Evolutionary conservation across 306 rosid species (phyloP).

Genomic region (Pyrus bretschneideri): DNA sequence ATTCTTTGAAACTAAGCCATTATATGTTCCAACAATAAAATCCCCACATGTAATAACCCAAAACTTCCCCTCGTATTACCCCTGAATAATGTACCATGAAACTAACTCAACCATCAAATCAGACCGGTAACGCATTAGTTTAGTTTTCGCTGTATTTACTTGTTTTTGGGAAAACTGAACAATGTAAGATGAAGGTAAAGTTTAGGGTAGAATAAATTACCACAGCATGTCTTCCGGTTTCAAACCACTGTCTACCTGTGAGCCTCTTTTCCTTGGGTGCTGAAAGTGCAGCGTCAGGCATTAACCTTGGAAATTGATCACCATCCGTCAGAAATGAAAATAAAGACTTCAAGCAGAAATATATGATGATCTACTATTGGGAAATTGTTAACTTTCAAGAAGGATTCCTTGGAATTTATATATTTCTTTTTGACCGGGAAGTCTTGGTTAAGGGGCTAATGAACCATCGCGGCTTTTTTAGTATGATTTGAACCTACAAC

Average conservation of each 20-base stretch:
- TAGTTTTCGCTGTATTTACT: not conserved
- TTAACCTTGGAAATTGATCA: slow-evolving; percentile 54
- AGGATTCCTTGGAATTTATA: not conserved
- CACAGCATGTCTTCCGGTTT: slow-evolving; percentile 69
- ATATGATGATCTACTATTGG: not conserved
- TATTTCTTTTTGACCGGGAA: not conserved
- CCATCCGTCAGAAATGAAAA: not conserved
- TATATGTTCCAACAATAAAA: not conserved
- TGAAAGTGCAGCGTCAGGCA: slow-evolving; percentile 89
- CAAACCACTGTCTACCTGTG: slow-evolving; percentile 94
- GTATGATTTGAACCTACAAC: not conserved
- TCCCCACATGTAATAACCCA: not conserved
- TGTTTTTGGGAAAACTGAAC: not conserved
- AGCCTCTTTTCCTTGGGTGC: slow-evolving; percentile 93
- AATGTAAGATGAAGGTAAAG: not conserved
- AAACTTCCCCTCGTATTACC: not conserved
- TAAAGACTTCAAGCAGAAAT: not conserved
- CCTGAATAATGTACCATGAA: not conserved
- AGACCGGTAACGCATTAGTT: not conserved
- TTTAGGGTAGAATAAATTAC: slow-evolving; percentile 25
- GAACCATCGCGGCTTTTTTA: not conserved
- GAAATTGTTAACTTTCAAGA: not conserved
- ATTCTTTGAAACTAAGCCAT: not conserved
- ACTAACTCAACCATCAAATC: not conserved
- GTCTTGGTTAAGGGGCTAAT: not conserved